Evolutionary conservation across 441 rosid genomes (phyloP).

Genomic region (Erodium trifolium): DNA sequence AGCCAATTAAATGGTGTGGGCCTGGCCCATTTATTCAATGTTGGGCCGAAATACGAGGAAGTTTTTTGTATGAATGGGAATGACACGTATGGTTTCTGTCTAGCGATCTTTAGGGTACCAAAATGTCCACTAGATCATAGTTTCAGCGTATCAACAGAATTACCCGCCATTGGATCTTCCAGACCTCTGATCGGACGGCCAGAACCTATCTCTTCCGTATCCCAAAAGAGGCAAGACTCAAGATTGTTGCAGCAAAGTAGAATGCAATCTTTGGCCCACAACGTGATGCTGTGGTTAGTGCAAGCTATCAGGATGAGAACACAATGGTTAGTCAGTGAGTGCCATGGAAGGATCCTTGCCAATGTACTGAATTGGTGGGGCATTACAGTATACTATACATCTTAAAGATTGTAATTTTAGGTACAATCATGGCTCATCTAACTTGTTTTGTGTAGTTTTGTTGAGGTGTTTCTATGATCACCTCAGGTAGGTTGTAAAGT

Average conservation of each 20-base stretch:
- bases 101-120: slow-evolving; percentile 3
- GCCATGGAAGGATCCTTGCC: background rate
- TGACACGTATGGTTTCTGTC: too few species aligned
- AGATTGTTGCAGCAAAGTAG: slow-evolving; percentile 23
- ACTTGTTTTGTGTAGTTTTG: background rate
- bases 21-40: too few species aligned
- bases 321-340: background rate
- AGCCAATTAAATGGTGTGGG: too few species aligned
- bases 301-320: background rate
- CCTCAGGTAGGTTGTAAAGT: background rate
- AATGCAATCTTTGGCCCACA: slow-evolving; percentile 17
- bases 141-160: background rate
- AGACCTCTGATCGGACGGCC: slow-evolving; percentile 15
- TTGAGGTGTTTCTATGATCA: background rate
- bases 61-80: too few species aligned
- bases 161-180: slow-evolving; percentile 9
- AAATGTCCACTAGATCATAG: background rate
- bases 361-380: too few species aligned
- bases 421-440: background rate
- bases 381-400: too few species aligned
- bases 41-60: too few species aligned
- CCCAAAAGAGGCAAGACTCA: slow-evolving; percentile 25
- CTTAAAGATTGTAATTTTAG: background rate
- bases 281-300: slow-evolving; percentile 10
- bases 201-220: background rate